These are phyloP conservation scores for Haplographium delicatum DNA, from an alignment of 495 filamentous ascomycete genomes.

Conservation along the genomic window DNA sequence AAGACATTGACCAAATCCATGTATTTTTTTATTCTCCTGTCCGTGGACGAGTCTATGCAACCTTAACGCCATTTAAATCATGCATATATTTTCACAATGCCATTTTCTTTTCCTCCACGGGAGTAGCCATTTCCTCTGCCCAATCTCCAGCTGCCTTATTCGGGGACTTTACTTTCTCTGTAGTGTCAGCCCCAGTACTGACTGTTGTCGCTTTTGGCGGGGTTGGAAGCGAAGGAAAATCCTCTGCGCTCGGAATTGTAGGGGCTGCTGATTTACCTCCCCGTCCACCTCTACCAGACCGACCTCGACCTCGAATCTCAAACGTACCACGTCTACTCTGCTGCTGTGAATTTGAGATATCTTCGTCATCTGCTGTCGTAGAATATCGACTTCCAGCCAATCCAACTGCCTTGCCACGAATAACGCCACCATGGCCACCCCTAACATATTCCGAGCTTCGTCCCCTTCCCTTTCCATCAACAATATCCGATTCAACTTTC, in stretches of 20 bases:
- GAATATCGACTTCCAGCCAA: slow-evolving; percentile 18
- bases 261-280: slow-evolving; percentile 6
- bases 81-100: neutral
- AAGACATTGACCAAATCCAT: slow-evolving; percentile 1
- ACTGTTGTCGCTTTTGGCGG: slow-evolving; percentile 1
- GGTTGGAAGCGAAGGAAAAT: slow-evolving; percentile 20
- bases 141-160: slow-evolving; percentile 14
- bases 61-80: slow-evolving; percentile 5
- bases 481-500: slow-evolving; percentile 59
- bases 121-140: slow-evolving; percentile 28
- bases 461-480: slow-evolving; percentile 34
- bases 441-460: slow-evolving; percentile 36
- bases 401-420: slow-evolving; percentile 8
- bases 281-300: slow-evolving; percentile 12
- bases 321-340: slow-evolving; percentile 9
- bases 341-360: neutral
- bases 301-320: slow-evolving; percentile 19
- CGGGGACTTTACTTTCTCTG: slow-evolving; percentile 7
- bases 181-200: neutral
- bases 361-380: slow-evolving; percentile 4
- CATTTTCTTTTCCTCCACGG: slow-evolving; percentile 21
- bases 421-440: slow-evolving; percentile 57
- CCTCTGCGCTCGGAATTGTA: slow-evolving; percentile 12
- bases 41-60: slow-evolving; percentile 9
- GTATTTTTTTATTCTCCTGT: slow-evolving; percentile 47